Evolutionary conservation across 306 rosid species (phyloP), one percentile per base, ranked within the genome.

Genomic region (Medicago arabica): DNA sequence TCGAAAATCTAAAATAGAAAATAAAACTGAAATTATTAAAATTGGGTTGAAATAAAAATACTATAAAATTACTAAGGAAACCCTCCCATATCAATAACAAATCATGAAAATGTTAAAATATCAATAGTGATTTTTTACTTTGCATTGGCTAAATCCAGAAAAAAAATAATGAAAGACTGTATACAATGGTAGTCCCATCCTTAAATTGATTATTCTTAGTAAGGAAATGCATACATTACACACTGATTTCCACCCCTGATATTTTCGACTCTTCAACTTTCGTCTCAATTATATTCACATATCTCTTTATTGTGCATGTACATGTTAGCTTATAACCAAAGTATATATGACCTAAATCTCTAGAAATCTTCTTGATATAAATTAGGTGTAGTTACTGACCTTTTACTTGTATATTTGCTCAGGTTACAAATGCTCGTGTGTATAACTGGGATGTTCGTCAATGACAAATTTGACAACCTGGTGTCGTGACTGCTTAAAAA

Each of bases 371-470:
- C 54, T 47, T 59, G 18, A 71, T 12, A 47, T 49, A 31, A 25
- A 18, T 13, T 75, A 71, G 31, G 41, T 43, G 46, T 44, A 18
- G 67, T 49, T 23, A 41, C 77, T 57, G 34, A 50, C 66, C 7
- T 50, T 63, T 66, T 70, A 53, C 53, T 74, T 49, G 53, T 54
- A 47, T 76, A 34, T 72, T 25, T 72, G 67, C 61, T 80, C 87
- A 92, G 96, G 94, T 89, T 44, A 90, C 91, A 5, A 86, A 87
- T 76, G 91, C 91, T 58, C 94, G 96, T 9, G 91, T 90, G 55
- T 90, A 87, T 61, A 90, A 89, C 81, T 92, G 94, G 91, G 96
- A 90, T 18, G 94, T 90, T 59, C 92, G 89, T 85, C 94, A 90
- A 83, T 83, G 92, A 46, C 77, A 88, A 77, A 41, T 75, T 44